phyloP scores from a whole-genome alignment of 352 stramenopile genomes.

The Globisporangium canariense region DNA sequence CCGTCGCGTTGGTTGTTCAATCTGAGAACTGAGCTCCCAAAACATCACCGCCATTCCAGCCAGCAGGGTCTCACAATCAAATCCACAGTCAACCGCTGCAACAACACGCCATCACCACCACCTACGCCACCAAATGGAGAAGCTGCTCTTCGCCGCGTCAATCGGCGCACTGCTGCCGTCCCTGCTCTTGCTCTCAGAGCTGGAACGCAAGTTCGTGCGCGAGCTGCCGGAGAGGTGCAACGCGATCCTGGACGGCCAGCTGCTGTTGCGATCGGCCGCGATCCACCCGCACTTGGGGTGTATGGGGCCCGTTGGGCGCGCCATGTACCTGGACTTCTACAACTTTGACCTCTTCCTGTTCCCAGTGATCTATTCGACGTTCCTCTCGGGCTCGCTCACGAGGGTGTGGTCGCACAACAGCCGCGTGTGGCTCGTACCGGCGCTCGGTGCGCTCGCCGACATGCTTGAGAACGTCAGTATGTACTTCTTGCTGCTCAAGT shows the following conservation, averaged over 20 bases:
- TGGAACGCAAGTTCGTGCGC: conserved; percentile 26
- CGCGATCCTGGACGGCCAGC: conserved; percentile 29
- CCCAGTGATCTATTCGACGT: conserved; percentile 39
- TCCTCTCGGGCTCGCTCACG: conserved; percentile 25
- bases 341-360: conserved; percentile 46
- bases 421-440: conserved; percentile 20
- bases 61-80: not conserved
- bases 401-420: conserved; percentile 29
- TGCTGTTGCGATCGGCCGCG: conserved; percentile 26
- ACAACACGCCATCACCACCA: not conserved
- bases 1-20: not conserved
- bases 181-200: conserved; percentile 30
- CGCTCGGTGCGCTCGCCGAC: conserved; percentile 29
- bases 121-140: conserved; percentile 4
- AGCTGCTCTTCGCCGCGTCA: conserved; percentile 22
- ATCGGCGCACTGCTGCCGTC: conserved; percentile 35
- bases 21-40: not conserved
- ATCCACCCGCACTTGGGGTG: conserved; percentile 39
- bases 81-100: not conserved
- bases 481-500: conserved; percentile 34
- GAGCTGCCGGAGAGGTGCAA: conserved; percentile 38
- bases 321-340: conserved; percentile 44
- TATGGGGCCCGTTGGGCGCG: conserved; percentile 25
- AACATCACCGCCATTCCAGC: not conserved
- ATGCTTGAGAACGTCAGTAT: conserved; percentile 45